Base-by-base conservation (phyloP, 23 red algal genomes). In the Gracilariopsis chorda region DNA sequence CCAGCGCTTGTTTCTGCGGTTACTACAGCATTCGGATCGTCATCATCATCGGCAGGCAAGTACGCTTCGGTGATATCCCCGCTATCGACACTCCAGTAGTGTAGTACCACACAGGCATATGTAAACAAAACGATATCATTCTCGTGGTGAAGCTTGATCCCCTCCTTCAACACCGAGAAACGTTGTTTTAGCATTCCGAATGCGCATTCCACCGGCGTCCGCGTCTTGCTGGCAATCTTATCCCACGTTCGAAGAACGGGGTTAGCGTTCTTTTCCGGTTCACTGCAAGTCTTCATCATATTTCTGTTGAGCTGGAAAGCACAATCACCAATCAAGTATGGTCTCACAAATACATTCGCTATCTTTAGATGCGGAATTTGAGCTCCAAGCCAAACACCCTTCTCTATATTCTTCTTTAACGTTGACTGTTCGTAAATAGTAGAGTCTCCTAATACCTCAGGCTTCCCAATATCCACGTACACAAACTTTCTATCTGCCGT, bases 161-260 rank as follows among this genome's bases (percentile, higher is more conserved):
- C 75, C 7, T 19, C n/a, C 43, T 80, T 55, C 5, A 80, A 30
- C 14, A 21, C 29, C 21, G 21, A 16, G 25, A 80, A 80, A 8
- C 46, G 51, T 17, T 80, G 51, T 53, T 80, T 80, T 25, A 80
- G 41, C 67, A 84, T 84, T 40, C 53, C 51, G 46, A 84, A 84
- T 16, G 48, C 49, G 25, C 79, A 84, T 40, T 63, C 79, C 8
- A 84, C 40, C 33, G 55, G 79, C 28, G 62, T 84, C 58, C 52
- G 16, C 41, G 51, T 67, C 43, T 84, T 10, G 24, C 33, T 44
- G 30, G 0, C 58, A 8, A 67, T 62, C 8, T 0, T 48, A 34
- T 84, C 55, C 79, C 79, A 84, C 16, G 9, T 43, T 60, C 24
- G 28, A 7, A 84, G 55, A 43, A 84, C 79, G 13, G 79, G 28